Evolutionary conservation across 2,329 filamentous ascomycete genomes (phyloP), one percentile per base, ranked within the genome.

Genomic region (Clonostachys solani): DNA sequence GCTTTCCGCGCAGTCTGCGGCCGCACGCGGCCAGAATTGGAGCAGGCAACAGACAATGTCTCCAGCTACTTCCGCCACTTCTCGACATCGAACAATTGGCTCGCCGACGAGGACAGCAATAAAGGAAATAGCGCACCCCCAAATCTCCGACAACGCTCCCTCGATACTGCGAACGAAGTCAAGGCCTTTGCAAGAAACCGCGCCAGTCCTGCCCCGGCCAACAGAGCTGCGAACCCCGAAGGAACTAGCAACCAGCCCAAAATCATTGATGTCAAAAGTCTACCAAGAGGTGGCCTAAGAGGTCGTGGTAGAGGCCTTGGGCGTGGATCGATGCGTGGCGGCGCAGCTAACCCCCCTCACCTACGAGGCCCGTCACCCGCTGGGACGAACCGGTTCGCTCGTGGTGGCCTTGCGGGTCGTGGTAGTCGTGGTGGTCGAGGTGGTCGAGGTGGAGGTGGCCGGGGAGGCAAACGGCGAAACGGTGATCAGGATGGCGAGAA

Each of bases 21-120:
- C 50, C 65, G 65, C 45, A 58, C 64, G 51, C 60, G 60, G 55
- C 62, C 62, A 33, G 63, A 68, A 52, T 51, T 64, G 40, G 53
- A 60, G 47, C 60, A 59, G 54, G 59, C 53, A 47, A 61, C 58
- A 9, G 49, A 60, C 33, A 56, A 62, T 35, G 49, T 68, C 41
- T 59, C 50, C 54, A 60, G 49, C 38, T 68, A 61, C 52, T 58
- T 66, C 47, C 64, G 62, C 41, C 55, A 61, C 48, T 68, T 71
- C 54, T 70, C 69, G 42, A 71, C 68, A 43, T 70, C 68, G 40
- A 64, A 67, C 17, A 64, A 63, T 56, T 56, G 59, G 51, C 56
- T 60, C 43, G 54, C 56, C 46, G 60, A 60, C 50, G 62, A 67
- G 46, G 46, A 51, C 45, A 54, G 53, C 43, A 52, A 50, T 47